Evolutionary conservation across 495 filamentous ascomycete genomes (phyloP).

Genomic region (Podospora appendiculata): DNA sequence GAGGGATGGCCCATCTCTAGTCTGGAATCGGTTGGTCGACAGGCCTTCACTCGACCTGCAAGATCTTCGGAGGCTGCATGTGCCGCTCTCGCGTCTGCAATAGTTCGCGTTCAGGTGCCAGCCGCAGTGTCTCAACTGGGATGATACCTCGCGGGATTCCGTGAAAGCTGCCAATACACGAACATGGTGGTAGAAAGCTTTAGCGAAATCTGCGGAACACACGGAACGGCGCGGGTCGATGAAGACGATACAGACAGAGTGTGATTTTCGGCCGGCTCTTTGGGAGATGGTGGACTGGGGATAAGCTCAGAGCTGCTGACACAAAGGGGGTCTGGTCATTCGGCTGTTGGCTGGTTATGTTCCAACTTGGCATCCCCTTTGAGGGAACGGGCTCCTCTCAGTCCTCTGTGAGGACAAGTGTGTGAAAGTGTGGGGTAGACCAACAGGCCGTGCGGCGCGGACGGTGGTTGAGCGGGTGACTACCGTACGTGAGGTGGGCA

Average conservation of each 20-base stretch:
- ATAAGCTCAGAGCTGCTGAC: neutral
- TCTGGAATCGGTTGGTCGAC: neutral
- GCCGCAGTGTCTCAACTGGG: neutral
- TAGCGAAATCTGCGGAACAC: neutral
- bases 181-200: neutral
- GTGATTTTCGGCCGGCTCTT: neutral
- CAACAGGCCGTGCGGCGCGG: neutral
- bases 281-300: neutral
- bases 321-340: neutral
- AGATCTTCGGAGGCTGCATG: constrained; percentile 9
- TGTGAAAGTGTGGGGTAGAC: constrained; percentile 1
- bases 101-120: neutral
- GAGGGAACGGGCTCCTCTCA: too few relatives aligned
- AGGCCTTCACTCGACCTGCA: constrained; percentile 1
- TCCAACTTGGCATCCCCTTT: neutral
- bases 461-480: neutral
- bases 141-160: neutral
- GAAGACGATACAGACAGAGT: neutral
- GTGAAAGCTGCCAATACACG: neutral
- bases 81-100: constrained; percentile 12
- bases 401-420: too few relatives aligned
- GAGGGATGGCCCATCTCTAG: neutral
- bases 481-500: too few relatives aligned
- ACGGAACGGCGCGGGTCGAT: neutral
- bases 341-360: neutral